A percentile compares a stretch with the other conserved stretches of the same genome.
phyloP scores from a whole-genome alignment of 2,329 filamentous ascomycete species.

The Aspergillus amoenus region DNA sequence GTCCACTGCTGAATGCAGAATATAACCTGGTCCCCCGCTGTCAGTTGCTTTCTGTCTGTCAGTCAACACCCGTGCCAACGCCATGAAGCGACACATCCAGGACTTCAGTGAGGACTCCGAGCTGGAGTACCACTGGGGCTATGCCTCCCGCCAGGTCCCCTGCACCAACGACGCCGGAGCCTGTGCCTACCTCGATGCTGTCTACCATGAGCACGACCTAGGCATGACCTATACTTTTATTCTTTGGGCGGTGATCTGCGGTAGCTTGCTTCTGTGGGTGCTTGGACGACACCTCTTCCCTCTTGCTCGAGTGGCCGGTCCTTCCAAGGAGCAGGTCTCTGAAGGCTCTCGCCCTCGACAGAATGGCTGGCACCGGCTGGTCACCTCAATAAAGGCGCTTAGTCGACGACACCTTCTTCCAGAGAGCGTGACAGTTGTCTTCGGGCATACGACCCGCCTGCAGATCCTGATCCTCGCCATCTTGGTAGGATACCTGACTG shows the following conservation, averaged over 20 bases:
- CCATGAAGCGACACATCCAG: slow-evolving; percentile 45
- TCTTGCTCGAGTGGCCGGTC: neutral
- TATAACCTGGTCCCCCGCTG: neutral
- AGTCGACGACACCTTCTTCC: slow-evolving; percentile 59
- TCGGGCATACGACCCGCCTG: slow-evolving; percentile 67
- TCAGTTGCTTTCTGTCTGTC: neutral
- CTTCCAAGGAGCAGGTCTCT: slow-evolving; percentile 8
- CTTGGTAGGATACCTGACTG: slow-evolving; percentile 61
- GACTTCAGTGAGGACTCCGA: slow-evolving; percentile 39
- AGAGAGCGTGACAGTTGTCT: slow-evolving; percentile 57
- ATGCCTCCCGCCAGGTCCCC: slow-evolving; percentile 53
- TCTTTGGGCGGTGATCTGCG: slow-evolving; percentile 55
- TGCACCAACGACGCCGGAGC: slow-evolving; percentile 59
- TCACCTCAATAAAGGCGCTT: slow-evolving; percentile 42
- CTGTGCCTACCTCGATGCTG: slow-evolving; percentile 58
- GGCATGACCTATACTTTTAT: slow-evolving; percentile 59
- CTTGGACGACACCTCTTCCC: slow-evolving; percentile 23
- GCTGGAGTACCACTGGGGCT: slow-evolving; percentile 57
- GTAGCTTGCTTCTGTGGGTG: slow-evolving; percentile 47
- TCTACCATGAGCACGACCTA: slow-evolving; percentile 55
- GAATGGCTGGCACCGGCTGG: slow-evolving; percentile 28
- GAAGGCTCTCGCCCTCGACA: slow-evolving; percentile 24
- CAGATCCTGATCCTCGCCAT: slow-evolving; percentile 63
- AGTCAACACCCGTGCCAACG: no score
- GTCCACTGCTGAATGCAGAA: neutral